A percentile compares a stretch with the other conserved stretches of the same genome.
These are phyloP conservation scores for Fusarium tricinctum DNA, from an alignment of 2,329 filamentous ascomycete species.

Conservation along the genomic window DNA sequence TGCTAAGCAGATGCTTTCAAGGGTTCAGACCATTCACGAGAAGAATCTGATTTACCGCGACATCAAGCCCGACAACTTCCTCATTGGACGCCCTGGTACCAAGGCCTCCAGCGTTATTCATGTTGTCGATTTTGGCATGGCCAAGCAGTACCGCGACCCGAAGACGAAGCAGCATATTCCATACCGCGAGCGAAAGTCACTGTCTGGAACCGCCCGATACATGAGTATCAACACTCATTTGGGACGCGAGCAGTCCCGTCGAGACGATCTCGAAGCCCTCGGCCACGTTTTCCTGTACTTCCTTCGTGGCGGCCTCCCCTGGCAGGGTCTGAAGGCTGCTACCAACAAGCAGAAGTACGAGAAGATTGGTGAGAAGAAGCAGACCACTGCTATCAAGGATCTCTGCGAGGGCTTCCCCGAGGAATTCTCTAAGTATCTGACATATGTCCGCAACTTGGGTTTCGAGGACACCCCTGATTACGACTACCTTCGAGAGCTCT, in stretches of 20 bases:
- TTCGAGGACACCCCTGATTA: conserved; percentile 99
- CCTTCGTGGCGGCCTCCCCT: conserved; percentile 77
- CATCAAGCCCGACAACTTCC: conserved; percentile 99
- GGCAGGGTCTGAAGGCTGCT: conserved; percentile 80
- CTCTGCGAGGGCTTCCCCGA: conserved; percentile 96
- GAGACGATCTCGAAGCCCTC: conserved; percentile 93
- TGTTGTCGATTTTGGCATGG: conserved; percentile 99
- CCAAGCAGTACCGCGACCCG: conserved; percentile 98
- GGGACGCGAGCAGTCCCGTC: conserved; percentile 93
- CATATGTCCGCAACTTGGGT: conserved; percentile 95
- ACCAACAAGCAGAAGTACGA: conserved; percentile 98
- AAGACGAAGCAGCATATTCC: conserved; percentile 99
- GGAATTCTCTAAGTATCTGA: conserved; percentile 97
- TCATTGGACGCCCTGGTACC: conserved; percentile 91
- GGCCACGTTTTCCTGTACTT: conserved; percentile 84
- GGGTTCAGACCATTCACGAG: conserved; percentile 94
- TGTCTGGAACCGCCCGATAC: conserved; percentile 96
- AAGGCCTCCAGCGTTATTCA: conserved; percentile 99
- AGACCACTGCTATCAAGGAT: conserved; percentile 96
- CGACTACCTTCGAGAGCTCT: conserved; percentile 95
- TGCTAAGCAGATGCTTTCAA: conserved; percentile 97
- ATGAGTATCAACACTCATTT: conserved; percentile 99
- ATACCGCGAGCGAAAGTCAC: conserved; percentile 94
- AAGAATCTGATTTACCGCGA: conserved; percentile 99
- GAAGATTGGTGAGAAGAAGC: conserved; percentile 99